A percentile compares a stretch with the other conserved stretches of the same genome.
Evolutionary conservation across 805 yeast species (phyloP).

Genomic region (Hemisphaericaspora nanyangensis): DNA sequence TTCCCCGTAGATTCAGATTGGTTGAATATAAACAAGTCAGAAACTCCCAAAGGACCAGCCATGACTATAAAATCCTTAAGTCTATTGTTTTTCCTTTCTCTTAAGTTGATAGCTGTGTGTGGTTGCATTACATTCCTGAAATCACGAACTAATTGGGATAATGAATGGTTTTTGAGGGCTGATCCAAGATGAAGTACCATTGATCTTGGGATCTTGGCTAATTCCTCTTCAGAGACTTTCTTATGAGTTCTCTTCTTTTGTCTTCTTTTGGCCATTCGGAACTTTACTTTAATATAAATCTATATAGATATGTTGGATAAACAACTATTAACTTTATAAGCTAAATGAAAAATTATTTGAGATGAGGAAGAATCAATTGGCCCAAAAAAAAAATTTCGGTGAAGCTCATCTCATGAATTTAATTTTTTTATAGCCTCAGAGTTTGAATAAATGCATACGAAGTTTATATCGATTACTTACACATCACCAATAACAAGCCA

Average conservation of each 20-base stretch:
- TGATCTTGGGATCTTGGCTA: slow-evolving; percentile 77
- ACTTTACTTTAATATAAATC: no score
- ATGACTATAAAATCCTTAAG: slow-evolving; percentile 93
- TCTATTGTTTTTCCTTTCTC: slow-evolving; percentile 83
- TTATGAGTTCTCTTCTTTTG: slow-evolving; percentile 86
- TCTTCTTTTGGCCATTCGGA: slow-evolving; percentile 45
- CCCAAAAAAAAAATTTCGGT: neutral
- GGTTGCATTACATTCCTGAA: slow-evolving; percentile 92
- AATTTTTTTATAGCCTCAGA: neutral
- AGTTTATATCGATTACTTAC: neutral
- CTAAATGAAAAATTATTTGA: slow-evolving; percentile 1
- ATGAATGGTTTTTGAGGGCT: slow-evolving; percentile 71
- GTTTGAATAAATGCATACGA: neutral
- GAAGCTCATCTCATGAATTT: neutral
- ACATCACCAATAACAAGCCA: neutral
- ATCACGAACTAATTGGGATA: slow-evolving; percentile 82
- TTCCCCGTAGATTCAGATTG: slow-evolving; percentile 76
- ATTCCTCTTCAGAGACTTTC: slow-evolving; percentile 57
- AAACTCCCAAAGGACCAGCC: slow-evolving; percentile 95
- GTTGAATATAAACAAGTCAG: slow-evolving; percentile 82
- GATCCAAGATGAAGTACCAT: slow-evolving; percentile 90
- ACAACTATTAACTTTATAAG: neutral
- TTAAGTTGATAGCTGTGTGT: slow-evolving; percentile 84
- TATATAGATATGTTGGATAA: no score
- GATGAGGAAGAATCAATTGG: neutral